Evolutionary conservation across 2,329 filamentous ascomycete genomes (phyloP), one percentile per base, ranked within the genome.

Genomic region (Pseudocercospora eumusae): DNA sequence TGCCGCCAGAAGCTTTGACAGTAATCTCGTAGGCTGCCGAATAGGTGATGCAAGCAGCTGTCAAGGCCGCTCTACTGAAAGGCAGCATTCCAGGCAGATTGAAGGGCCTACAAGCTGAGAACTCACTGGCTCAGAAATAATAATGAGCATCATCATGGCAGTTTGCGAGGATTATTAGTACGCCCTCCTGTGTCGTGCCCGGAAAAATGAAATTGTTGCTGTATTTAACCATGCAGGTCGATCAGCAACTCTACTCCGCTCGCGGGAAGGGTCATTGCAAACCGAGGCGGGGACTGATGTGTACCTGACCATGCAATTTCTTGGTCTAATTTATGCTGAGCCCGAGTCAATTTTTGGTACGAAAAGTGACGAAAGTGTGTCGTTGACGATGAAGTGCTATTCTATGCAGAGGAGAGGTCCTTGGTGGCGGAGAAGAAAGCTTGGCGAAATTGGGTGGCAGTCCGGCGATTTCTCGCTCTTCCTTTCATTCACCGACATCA

Each of bases 1-100:
- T 68, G 36, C 66, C 66, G 21, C 62, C 66, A 50, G 61, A 62
- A 21, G 56, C 57, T n/a, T 55, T 58, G 23, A 68, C 66, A 18
- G 45, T 59, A 15, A 68, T 62, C 20, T 68, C 58, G 18, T 59
- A 47, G 13, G 61, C 61, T 44, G 23, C 25, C 25, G 36, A 49
- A 10, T n/a, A 56, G 49, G 40, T 56, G 33, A 56, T n/a, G 23
- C 61, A 56, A 20, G 52, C 50, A 18, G 61, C 56, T 25, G 21
- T 45, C 20, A 59, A 44, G 5, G 58, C 31, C 13, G 23, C 27
- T 10, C 15, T 18, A 18, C 33, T 56, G 36, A 49, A 36, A n/a
- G 13, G 11, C 9, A 56, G 18, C 58, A 60, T 56, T 23, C 33
- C 20, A 21, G 36, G 9, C 53, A 40, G 23, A 42, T 8, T 33